A percentile compares a stretch with the other conserved stretches of the same genome.
Evolutionary conservation across 345 rosid species (phyloP).

Genomic region (Ceriops zippeliana): DNA sequence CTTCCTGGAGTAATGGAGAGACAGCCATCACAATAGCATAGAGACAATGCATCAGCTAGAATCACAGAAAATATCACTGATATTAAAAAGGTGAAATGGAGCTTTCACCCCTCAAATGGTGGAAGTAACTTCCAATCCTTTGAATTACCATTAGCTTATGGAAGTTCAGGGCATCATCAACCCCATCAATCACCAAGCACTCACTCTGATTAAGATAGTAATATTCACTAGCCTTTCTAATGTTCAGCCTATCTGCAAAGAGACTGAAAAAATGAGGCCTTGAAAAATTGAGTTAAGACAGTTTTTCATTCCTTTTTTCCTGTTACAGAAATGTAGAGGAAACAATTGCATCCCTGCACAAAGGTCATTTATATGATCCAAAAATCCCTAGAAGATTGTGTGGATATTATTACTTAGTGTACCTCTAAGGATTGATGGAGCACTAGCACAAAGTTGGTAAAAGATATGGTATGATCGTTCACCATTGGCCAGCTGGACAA

Average conservation of each 20-base stretch:
- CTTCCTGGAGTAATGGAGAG: slow-evolving; percentile 51
- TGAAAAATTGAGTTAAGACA: not conserved
- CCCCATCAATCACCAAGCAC: slow-evolving; percentile 66
- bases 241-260: slow-evolving; percentile 69
- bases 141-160: slow-evolving; percentile 62
- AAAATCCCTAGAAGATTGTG: slow-evolving; percentile 7
- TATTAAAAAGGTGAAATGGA: not conserved
- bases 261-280: not conserved
- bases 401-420: slow-evolving; percentile 14
- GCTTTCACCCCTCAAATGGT: slow-evolving; percentile 7
- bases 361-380: slow-evolving; percentile 6
- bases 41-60: slow-evolving; percentile 1
- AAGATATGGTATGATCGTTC: slow-evolving; percentile 93
- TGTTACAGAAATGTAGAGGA: not conserved
- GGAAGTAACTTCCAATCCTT: slow-evolving; percentile 5
- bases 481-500: slow-evolving; percentile 76
- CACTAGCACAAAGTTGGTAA: slow-evolving; percentile 94
- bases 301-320: not conserved
- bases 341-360: not conserved
- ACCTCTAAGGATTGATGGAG: slow-evolving; percentile 84
- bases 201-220: slow-evolving; percentile 84
- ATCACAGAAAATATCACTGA: too few relatives aligned
- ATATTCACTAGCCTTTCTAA: slow-evolving; percentile 72
- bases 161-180: slow-evolving; percentile 73
- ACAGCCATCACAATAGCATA: slow-evolving; percentile 7